phyloP scores from a whole-genome alignment of 805 yeast genomes.

The Saturnispora zaruensis region DNA sequence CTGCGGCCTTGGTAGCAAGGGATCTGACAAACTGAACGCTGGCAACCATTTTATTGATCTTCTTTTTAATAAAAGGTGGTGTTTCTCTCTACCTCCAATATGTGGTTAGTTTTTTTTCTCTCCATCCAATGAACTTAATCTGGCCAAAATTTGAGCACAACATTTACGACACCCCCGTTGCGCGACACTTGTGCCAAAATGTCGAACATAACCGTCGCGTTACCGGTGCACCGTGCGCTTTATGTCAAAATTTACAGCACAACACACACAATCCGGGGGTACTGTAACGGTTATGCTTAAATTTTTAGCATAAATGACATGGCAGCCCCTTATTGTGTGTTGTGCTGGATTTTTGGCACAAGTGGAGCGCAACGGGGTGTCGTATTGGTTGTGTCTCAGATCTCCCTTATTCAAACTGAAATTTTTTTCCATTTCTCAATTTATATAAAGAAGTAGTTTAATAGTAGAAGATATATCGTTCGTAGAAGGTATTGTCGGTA shows the following conservation, averaged over 20 bases:
- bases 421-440: not conserved
- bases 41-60: slow-evolving; percentile 33
- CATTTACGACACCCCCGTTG: not conserved
- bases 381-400: not conserved
- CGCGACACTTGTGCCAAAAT: not conserved
- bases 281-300: too few species aligned
- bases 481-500: not conserved
- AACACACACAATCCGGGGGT: too few species aligned
- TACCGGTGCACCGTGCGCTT: not conserved
- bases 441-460: not conserved
- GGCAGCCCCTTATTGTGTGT: too few species aligned
- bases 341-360: too few species aligned
- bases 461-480: too few species aligned
- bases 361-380: not conserved
- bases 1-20: slow-evolving; percentile 53
- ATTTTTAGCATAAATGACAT: not conserved
- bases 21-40: slow-evolving; percentile 62
- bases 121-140: not conserved
- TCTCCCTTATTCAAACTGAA: not conserved
- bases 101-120: not conserved
- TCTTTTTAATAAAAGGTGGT: not conserved
- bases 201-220: not conserved
- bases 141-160: not conserved
- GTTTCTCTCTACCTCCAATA: not conserved
- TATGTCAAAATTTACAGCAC: not conserved